Evolutionary conservation across 495 filamentous ascomycete genomes (phyloP), one percentile per base, ranked within the genome.

Genomic region (Mytilinidion resinicola): DNA sequence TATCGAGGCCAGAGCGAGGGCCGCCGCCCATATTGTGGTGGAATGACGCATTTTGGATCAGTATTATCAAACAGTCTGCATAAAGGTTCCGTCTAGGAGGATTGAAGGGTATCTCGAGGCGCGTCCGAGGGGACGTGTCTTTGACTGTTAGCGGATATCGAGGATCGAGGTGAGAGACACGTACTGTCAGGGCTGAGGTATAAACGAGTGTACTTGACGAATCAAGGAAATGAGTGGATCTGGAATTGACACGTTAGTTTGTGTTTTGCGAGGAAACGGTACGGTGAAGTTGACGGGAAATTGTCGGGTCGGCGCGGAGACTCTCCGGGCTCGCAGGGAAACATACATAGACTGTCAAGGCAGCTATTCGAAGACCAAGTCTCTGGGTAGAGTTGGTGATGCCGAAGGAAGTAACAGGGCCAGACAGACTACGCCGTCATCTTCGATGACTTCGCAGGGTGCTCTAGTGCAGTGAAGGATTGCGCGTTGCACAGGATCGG

Each of bases 201-300:
- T 64, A 70, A 70, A 69, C 67, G 69, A 71, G 67, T 71, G 69
- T 62, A 68, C 65, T 68, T 69, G 67, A 69, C 67, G 57, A 51
- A 57, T 49, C 60, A 59, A 61, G 59, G 55, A 52, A 69, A 62
- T 19, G 55, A 69, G 51, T 60, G 65, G 55, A 60, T 53, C 63
- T 66, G 36, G 30, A 14, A 52, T n/a, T 42, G 38, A 36, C 33
- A 41, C 8, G 37, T 57, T 34, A 55, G 49, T 41, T 43, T 10
- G n/a, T 10, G 9, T 41, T 34, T 8, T 21, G 7, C n/a, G 30
- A 30, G 1, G 30, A 50, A 3, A 21, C 25, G n/a, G 17, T n/a
- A 12, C 12, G n/a, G 17, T 33, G 30, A n/a, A 30, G 9, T 30
- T 15, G 48, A 12, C 30, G 48, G 7, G 17, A 51, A 20, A 33